Conservation (phyloP, 108 stramenopile genomes). For the Fistulifera solaris region DNA sequence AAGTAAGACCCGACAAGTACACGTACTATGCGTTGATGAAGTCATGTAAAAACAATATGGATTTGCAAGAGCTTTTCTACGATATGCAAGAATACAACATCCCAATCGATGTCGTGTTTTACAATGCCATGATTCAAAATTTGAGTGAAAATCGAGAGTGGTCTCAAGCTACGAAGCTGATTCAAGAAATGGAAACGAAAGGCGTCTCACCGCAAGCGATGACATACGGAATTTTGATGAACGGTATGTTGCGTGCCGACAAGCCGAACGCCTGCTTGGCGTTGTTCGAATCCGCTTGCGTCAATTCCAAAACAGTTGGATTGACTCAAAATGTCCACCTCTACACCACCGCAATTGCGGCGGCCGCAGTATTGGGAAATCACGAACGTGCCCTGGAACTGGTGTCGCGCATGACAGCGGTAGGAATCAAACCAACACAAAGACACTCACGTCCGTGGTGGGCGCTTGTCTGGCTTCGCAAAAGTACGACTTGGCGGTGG, state of each 20-base stretch:
- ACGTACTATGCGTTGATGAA: conserved; percentile 72
- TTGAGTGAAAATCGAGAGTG: conserved; percentile 46
- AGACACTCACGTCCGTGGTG: conserved; percentile 73
- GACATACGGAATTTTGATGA: conserved; percentile 82
- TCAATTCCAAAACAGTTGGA: conserved; percentile 49
- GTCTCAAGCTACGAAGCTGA: conserved; percentile 60
- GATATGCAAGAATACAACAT: conserved; percentile 73
- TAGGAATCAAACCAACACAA: conserved; percentile 74
- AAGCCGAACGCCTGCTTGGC: conserved; percentile 69
- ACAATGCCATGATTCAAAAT: conserved; percentile 60
- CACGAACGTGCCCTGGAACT: conserved; percentile 72
- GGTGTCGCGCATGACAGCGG: conserved; percentile 63
- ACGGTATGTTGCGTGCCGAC: conserved; percentile 50
- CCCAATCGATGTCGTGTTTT: conserved; percentile 53
- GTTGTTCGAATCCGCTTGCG: conserved; percentile 72
- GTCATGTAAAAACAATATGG: conserved; percentile 50
- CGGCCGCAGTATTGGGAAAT: conserved; percentile 63
- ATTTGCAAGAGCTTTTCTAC: conserved; percentile 50
- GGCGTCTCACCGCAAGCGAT: conserved; percentile 70
- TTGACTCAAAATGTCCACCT: conserved; percentile 69
- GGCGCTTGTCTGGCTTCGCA: conserved; percentile 63
- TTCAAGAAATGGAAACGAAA: conserved; percentile 57
- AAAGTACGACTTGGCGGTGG: conserved; percentile 47
- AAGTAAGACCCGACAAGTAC: conserved; percentile 59
- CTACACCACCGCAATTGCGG: conserved; percentile 84